Evolutionary conservation across 306 rosid genomes (phyloP).

Genomic region (Rubus idaeus): DNA sequence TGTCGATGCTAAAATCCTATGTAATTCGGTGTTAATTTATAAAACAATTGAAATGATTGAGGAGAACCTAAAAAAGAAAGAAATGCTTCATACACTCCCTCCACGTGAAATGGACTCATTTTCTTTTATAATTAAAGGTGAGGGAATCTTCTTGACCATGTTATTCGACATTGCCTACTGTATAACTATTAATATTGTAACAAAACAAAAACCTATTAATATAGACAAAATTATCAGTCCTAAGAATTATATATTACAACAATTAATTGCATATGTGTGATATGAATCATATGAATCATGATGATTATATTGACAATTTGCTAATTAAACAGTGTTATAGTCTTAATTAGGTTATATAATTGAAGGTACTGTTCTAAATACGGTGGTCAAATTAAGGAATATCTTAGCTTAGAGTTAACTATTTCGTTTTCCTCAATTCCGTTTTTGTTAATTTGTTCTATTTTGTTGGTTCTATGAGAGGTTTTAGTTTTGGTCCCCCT

Average conservation of each 20-base stretch:
- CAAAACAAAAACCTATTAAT: background rate
- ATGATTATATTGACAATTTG: background rate
- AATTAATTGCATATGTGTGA: background rate
- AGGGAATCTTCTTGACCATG: conserved; percentile 23
- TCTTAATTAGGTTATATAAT: background rate
- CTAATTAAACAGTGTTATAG: background rate
- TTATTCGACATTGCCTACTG: background rate
- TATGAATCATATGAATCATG: background rate
- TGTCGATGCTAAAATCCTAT: background rate
- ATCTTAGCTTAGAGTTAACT: too few relatives aligned
- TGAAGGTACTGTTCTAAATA: too few relatives aligned
- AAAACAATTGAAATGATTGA: conserved; percentile 25
- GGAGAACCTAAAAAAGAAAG: background rate
- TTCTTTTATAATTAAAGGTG: conserved; percentile 4
- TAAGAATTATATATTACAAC: background rate
- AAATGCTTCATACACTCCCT: conserved; percentile 10
- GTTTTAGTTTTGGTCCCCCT: too few relatives aligned
- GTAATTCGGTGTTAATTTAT: background rate
- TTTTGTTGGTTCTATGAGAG: too few relatives aligned
- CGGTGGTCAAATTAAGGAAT: too few relatives aligned
- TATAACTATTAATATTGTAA: background rate
- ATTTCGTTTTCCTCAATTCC: too few relatives aligned
- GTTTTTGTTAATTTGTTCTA: too few relatives aligned
- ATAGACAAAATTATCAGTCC: background rate
- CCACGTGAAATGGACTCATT: conserved; percentile 23